Conservation (phyloP, 257 asterid species). For the Primulina tabacum region DNA sequence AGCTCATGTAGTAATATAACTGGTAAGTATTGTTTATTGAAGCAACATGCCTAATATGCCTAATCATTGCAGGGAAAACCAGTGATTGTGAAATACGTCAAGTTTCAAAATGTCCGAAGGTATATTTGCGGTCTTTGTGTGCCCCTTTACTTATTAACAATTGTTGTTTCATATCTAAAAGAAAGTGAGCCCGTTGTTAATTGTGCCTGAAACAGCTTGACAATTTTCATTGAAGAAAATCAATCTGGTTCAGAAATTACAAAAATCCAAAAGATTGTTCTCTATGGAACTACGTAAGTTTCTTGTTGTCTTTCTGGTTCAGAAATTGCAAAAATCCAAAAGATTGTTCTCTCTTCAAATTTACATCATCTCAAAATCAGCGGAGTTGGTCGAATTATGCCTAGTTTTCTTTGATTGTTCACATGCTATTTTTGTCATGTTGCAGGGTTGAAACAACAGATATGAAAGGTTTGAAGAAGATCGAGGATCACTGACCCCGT, state of each 20-base stretch:
- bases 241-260: constrained; percentile 79
- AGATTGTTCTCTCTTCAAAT: constrained; percentile 52
- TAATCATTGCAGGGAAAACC: constrained; percentile 59
- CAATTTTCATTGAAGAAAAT: constrained; percentile 92
- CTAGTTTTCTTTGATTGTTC: not conserved
- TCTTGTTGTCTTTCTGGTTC: constrained; percentile 43
- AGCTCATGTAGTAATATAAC: not conserved
- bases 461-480: constrained; percentile 94
- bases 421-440: not conserved
- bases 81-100: constrained; percentile 62
- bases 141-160: constrained; percentile 1
- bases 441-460: constrained; percentile 96
- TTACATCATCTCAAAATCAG: not conserved
- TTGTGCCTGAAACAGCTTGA: constrained; percentile 54
- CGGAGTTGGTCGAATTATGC: not conserved
- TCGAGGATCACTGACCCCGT: constrained; percentile 68
- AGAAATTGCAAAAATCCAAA: constrained; percentile 78
- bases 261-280: constrained; percentile 83
- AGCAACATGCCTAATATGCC: constrained; percentile 20
- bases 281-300: constrained; percentile 88
- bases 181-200: constrained; percentile 9
- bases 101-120: constrained; percentile 91
- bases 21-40: constrained; percentile 11
- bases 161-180: constrained; percentile 8
- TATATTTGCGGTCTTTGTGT: constrained; percentile 24